Evolutionary conservation across 2,329 filamentous ascomycete species (phyloP).

Genomic region (Corinectria fuckeliana): DNA sequence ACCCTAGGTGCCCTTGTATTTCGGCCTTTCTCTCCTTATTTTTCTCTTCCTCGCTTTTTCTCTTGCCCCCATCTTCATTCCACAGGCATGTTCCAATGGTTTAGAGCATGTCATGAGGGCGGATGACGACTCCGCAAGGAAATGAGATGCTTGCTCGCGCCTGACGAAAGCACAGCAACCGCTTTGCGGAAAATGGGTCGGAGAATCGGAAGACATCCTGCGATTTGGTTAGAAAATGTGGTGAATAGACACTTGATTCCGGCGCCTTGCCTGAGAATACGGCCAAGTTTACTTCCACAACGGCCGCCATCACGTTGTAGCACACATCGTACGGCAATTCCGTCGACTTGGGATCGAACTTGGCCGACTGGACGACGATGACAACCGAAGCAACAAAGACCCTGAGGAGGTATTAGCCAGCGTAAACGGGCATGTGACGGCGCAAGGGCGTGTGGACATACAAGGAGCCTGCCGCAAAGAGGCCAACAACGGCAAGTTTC

Average conservation of each 20-base stretch:
- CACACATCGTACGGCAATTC: conserved; percentile 23
- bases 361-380: conserved; percentile 17
- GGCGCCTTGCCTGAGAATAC: conserved; percentile 24
- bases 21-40: too few relatives aligned
- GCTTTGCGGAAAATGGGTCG: background rate
- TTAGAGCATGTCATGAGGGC: background rate
- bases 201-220: background rate
- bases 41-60: too few relatives aligned
- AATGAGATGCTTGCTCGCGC: background rate
- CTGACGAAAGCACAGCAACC: background rate
- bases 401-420: conserved; percentile 11
- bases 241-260: background rate
- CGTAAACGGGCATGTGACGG: background rate
- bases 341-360: conserved; percentile 19
- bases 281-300: conserved; percentile 32
- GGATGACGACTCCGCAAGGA: background rate
- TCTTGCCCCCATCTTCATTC: too few relatives aligned
- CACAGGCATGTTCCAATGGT: background rate
- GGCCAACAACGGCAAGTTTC: conserved; percentile 32
- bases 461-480: conserved; percentile 37
- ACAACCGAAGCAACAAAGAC: conserved; percentile 28
- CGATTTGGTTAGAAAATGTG: background rate
- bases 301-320: conserved; percentile 26
- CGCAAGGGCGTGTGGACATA: conserved; percentile 11
- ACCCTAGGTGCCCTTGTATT: too few relatives aligned